Evolutionary conservation across 106 monocot genomes (phyloP), one percentile per base, ranked within the genome.

Genomic region (Dendrobium catenatum): DNA sequence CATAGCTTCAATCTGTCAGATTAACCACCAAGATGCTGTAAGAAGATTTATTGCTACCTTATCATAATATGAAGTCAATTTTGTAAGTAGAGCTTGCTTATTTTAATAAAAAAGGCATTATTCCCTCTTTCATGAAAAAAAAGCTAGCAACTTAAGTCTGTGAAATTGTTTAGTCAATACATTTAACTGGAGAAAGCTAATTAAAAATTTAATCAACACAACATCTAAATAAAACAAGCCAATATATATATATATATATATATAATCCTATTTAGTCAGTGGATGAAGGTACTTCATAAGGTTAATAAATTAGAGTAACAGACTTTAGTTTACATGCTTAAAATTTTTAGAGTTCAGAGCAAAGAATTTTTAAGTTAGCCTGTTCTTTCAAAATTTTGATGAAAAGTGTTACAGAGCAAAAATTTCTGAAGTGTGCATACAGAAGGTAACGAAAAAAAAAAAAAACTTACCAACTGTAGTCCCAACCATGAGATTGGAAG

Each of bases 401-500:
- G 43, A 19, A 42, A 74, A 74, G 74, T 5, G 6, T 44, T 4
- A 42, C 43, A 43, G 0, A 22, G 18, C 0, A 44, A 74, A 33
- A 20, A 6, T 74, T 2, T 20, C 10, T n/a, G 29, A 74, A 42
- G 2, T 44, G 16, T 41, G 70, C 6, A 70, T 70, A 27, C 27
- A 74, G 19, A n/a, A 44, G 13, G 51, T 18, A 46, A 24, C 49
- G 46, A 1, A 46, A 46, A 22, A 43, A 48, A 48, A 26, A 76
- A 5, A 68, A 26, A 26, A 51, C 48, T 48, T 0, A 76, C 76
- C 76, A 76, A 76, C 3, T 76, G 49, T 76, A 76, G n/a, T 76
- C 76, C 76, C 76, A 76, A 51, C 76, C 76, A 49, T 51, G 46
- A 47, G 46, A 76, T 49, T 37, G 48, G 13, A 76, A n/a, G 6